Percentiles rank a stretch among this genome's conserved stretches.
Conservation (phyloP, 208 protist genomes). For the Acanthamoeba healyi region DNA sequence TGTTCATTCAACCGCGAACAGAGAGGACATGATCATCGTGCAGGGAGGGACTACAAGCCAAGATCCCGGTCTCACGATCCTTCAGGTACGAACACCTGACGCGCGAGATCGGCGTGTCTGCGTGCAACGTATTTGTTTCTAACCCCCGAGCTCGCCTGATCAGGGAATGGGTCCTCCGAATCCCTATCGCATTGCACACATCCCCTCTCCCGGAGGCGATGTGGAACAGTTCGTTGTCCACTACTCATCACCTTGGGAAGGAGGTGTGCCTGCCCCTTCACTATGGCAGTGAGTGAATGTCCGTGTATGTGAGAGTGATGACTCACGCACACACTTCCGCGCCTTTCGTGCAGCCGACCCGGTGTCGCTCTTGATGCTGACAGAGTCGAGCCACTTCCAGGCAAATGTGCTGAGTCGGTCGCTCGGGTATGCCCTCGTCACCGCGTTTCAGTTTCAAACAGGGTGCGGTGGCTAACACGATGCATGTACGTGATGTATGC, state of each 20-base stretch:
- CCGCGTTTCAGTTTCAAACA: no score
- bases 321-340: no score
- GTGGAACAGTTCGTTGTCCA: neutral
- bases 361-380: constrained; percentile 8
- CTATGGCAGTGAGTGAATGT: no score
- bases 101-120: no score
- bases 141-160: no score
- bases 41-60: neutral
- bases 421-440: neutral
- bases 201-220: neutral
- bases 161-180: constrained; percentile 41
- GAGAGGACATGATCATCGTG: constrained; percentile 60
- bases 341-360: neutral
- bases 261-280: constrained; percentile 22
- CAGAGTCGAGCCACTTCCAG: neutral
- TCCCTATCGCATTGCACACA: constrained; percentile 7
- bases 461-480: no score
- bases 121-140: no score
- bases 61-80: neutral
- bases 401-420: constrained; percentile 21
- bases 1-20: neutral
- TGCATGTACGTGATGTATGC: no score
- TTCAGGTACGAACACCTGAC: neutral
- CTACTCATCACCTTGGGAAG: constrained; percentile 36
- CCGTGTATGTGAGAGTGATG: no score